Evolutionary conservation across 305 asterid genomes (phyloP).

Genomic region (Rubia occidens): DNA sequence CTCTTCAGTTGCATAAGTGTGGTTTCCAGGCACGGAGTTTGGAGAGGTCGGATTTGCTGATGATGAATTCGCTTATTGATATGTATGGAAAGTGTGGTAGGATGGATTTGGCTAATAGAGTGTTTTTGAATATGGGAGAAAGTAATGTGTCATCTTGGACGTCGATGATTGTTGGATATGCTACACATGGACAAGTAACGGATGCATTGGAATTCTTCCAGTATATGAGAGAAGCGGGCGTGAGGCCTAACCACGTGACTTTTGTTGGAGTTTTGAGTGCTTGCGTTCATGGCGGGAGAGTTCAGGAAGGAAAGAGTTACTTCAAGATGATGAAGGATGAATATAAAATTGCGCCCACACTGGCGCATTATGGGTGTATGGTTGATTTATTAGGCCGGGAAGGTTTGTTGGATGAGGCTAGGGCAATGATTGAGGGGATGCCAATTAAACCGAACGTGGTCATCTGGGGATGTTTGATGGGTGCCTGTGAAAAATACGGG

Average conservation of each 20-base stretch:
- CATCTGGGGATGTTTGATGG: slow-evolving; percentile 82
- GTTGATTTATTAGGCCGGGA: slow-evolving; percentile 74
- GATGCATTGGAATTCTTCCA: slow-evolving; percentile 51
- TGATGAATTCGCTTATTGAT: slow-evolving; percentile 71
- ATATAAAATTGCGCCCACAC: slow-evolving; percentile 42
- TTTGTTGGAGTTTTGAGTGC: slow-evolving; percentile 73
- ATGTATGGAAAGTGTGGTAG: slow-evolving; percentile 85
- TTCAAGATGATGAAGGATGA: slow-evolving; percentile 50
- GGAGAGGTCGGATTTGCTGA: slow-evolving; percentile 38
- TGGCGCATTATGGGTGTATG: slow-evolving; percentile 86
- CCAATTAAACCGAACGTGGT: slow-evolving; percentile 74
- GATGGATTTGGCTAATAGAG: slow-evolving; percentile 65
- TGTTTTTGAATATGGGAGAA: slow-evolving; percentile 48
- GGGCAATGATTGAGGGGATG: slow-evolving; percentile 61
- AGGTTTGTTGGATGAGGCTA: slow-evolving; percentile 68
- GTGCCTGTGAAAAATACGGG: slow-evolving; percentile 78
- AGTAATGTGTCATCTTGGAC: slow-evolving; percentile 84
- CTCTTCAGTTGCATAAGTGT: slow-evolving; percentile 63
- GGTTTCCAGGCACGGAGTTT: slow-evolving; percentile 40
- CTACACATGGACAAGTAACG: slow-evolving; percentile 53
- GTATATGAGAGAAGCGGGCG: slow-evolving; percentile 40
- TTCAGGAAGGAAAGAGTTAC: slow-evolving; percentile 54
- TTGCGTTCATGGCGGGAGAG: slow-evolving; percentile 83
- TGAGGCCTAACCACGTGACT: slow-evolving; percentile 63
- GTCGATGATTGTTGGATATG: slow-evolving; percentile 74